Base-by-base conservation (phyloP, 495 filamentous ascomycete genomes). In the Podospora bellae-mahoneyi region DNA sequence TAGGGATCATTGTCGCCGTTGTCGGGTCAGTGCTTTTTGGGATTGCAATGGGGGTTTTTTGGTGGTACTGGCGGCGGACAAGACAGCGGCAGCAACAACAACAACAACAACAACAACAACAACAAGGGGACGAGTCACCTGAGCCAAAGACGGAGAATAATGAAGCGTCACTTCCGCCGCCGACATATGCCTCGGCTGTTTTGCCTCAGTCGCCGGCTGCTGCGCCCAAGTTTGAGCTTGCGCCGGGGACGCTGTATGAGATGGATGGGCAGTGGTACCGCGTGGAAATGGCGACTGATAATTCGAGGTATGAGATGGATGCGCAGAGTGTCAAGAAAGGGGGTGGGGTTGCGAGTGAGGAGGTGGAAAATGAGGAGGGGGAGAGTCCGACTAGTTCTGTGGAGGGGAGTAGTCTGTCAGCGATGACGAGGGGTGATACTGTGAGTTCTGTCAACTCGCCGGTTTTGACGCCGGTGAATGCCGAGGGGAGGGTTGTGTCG, bases 241-340 rank as follows among this genome's bases (percentile, higher is more conserved):
- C 30, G 61, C 2, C 32, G 1, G 32, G 34, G 4, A 58, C 64
- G 16, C 62, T 70, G 10, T 68, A 71, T 56, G 76, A 77, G 69
- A 28, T 77, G 57, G 75, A 74, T 20, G 73, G 71, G 18, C 67
- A 60, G 1, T 67, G 59, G 66, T 69, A 58, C 23, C 69, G 74
- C 19, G 53, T 68, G 18, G 76, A 78, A 64, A 72, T 76, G 73
- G 63, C 34, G 3, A 64, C 27, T 10, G 73, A 68, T 10, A 57
- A 62, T 3, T 69, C 57, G 18, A 68, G 68, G 44, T 61, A 64
- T 2, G 76, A 78, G 74, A 44, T 78, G 65, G 76, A 74, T 27
- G 69, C 39, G 15, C 39, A 48, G 15, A 48, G 39, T 48, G 9
- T 48, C 9, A 48, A 48, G 39, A 48, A 48, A 16, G 9, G 9